These are phyloP conservation scores for Curvularia eragrostidis DNA, from an alignment of 2,329 filamentous ascomycete genomes.

Conservation along the genomic window DNA sequence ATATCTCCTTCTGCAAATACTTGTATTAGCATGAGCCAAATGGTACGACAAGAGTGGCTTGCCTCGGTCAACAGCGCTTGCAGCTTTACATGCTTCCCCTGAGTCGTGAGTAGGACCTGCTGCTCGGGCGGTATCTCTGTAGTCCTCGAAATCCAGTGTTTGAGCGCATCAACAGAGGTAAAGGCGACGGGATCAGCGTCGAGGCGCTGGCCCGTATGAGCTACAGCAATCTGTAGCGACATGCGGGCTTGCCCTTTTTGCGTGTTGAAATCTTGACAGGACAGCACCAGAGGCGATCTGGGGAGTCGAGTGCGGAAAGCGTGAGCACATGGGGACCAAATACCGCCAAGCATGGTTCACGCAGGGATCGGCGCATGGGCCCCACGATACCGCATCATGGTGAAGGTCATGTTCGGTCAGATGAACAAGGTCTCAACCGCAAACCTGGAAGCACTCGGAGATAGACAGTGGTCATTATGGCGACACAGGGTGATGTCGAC, in stretches of 20 bases:
- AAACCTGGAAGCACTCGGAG: slow-evolving; percentile 5
- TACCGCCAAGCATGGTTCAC: slow-evolving; percentile 33
- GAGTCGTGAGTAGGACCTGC: slow-evolving; percentile 85
- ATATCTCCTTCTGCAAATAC: slow-evolving; percentile 77
- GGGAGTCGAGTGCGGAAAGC: slow-evolving; percentile 20
- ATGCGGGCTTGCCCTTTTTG: slow-evolving; percentile 61
- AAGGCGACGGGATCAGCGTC: slow-evolving; percentile 78
- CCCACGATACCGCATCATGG: slow-evolving; percentile 27
- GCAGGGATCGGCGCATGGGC: slow-evolving; percentile 43
- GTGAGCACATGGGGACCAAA: slow-evolving; percentile 31
- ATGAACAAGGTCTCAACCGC: slow-evolving; percentile 27
- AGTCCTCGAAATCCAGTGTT: slow-evolving; percentile 77
- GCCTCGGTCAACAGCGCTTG: slow-evolving; percentile 84
- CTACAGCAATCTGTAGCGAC: slow-evolving; percentile 89
- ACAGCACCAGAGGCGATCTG: slow-evolving; percentile 24
- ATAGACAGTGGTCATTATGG: slow-evolving; percentile 27
- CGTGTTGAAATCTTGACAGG: slow-evolving; percentile 25
- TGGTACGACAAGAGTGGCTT: slow-evolving; percentile 27
- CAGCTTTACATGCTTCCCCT: slow-evolving; percentile 82
- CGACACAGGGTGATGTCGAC: slow-evolving; percentile 24
- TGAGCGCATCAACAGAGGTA: slow-evolving; percentile 81
- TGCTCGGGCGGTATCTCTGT: slow-evolving; percentile 76
- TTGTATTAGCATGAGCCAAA: slow-evolving; percentile 14
- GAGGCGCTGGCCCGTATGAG: slow-evolving; percentile 89
- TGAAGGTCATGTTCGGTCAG: slow-evolving; percentile 26